These are phyloP conservation scores for Cochliopodium minus DNA, from an alignment of 208 protist species.

Conservation along the genomic window DNA sequence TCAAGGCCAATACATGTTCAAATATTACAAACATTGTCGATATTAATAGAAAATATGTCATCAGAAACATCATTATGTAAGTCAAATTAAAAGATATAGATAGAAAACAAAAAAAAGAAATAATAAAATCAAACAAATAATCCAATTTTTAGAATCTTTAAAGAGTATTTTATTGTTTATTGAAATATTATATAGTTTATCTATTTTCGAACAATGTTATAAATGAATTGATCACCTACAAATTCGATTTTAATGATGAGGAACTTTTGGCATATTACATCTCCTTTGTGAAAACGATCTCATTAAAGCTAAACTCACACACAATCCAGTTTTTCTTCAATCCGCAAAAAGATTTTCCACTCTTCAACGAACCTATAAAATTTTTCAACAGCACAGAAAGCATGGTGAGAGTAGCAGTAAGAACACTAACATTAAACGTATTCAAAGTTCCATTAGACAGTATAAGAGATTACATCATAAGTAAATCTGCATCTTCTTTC, in stretches of 20 bases:
- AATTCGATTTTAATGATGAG: conserved; percentile 59
- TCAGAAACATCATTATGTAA: conserved; percentile 37
- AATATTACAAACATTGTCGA: conserved; percentile 47
- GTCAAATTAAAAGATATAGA: conserved; percentile 5
- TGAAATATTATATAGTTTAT: conserved; percentile 26
- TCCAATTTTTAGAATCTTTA: no score
- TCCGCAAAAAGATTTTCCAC: conserved; percentile 42
- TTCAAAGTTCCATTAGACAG: no score
- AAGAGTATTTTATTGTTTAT: background rate
- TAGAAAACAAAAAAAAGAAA: no score
- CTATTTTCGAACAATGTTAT: conserved; percentile 62
- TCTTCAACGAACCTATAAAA: conserved; percentile 59
- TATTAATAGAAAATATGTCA: conserved; percentile 42
- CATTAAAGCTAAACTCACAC: conserved; percentile 43
- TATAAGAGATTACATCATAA: no score
- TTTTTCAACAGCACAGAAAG: conserved; percentile 53
- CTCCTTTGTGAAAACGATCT: conserved; percentile 61
- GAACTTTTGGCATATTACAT: conserved; percentile 66
- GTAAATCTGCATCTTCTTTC: no score
- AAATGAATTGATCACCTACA: conserved; percentile 54
- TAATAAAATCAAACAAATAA: no score
- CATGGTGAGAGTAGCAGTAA: conserved; percentile 55
- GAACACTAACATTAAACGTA: conserved; percentile 53
- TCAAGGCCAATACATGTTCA: conserved; percentile 36
- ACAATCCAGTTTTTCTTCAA: conserved; percentile 63